Evolutionary conservation across 768 basidiomycete genomes (phyloP).

Genomic region (Leccinum imitatum): DNA sequence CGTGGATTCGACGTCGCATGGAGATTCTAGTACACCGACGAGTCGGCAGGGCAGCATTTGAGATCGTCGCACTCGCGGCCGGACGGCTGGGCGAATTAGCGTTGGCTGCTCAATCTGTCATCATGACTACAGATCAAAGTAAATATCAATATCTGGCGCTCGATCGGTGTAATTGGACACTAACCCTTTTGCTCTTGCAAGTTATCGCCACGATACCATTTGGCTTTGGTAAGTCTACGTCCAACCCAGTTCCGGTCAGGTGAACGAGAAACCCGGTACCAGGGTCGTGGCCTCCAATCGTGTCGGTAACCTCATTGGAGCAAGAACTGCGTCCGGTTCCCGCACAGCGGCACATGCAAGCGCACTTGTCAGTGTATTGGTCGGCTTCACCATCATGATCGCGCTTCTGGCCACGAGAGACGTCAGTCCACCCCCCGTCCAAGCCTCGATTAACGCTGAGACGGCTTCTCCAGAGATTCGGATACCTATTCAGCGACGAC

Average conservation of each 20-base stretch:
- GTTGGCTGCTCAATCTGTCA: slow-evolving; percentile 73
- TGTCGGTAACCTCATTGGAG: slow-evolving; percentile 72
- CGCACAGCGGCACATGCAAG: slow-evolving; percentile 61
- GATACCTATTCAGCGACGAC: slow-evolving; percentile 70
- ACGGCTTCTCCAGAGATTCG: slow-evolving; percentile 44
- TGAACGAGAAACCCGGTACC: not conserved
- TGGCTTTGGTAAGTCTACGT: slow-evolving; percentile 50
- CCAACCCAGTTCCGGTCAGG: not conserved
- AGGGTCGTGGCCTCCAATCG: slow-evolving; percentile 69
- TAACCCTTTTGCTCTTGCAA: slow-evolving; percentile 20
- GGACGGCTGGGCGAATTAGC: slow-evolving; percentile 66
- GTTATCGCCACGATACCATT: slow-evolving; percentile 76
- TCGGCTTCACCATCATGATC: slow-evolving; percentile 59
- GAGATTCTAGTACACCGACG: not conserved
- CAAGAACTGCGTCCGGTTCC: slow-evolving; percentile 50
- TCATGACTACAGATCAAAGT: slow-evolving; percentile 83
- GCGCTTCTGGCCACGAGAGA: slow-evolving; percentile 55
- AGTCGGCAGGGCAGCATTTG: slow-evolving; percentile 67
- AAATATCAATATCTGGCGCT: slow-evolving; percentile 5
- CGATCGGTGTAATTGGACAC: not conserved
- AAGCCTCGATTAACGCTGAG: not conserved
- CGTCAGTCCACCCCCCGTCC: slow-evolving; percentile 35
- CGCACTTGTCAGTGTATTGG: slow-evolving; percentile 60
- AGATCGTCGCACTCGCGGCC: slow-evolving; percentile 77
- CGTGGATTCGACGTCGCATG: slow-evolving; percentile 10